phyloP scores from a whole-genome alignment of 75 land plant species.

The Isoetes taiwanensis region DNA sequence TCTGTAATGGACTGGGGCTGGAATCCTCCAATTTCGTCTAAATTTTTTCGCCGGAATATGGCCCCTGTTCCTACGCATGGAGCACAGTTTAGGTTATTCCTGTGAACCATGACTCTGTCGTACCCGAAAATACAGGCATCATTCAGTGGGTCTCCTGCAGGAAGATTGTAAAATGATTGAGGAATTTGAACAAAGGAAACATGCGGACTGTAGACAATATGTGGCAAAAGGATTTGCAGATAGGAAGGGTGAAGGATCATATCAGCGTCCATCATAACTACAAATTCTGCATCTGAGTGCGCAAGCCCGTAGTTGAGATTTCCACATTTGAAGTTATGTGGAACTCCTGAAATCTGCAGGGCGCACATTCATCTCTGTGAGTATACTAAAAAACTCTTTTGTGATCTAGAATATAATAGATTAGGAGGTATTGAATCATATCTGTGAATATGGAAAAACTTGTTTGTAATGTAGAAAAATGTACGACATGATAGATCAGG shows the following conservation, averaged over 20 bases:
- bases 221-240: conserved; percentile 11
- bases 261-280: conserved; percentile 30
- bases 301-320: conserved; percentile 22
- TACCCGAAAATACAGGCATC: conserved; percentile 19
- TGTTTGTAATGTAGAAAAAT: not conserved
- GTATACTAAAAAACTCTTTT: not conserved
- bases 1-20: conserved; percentile 29
- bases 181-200: conserved; percentile 23
- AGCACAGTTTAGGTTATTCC: conserved; percentile 12
- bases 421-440: not conserved
- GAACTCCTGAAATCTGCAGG: conserved; percentile 12
- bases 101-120: conserved; percentile 12
- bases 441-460: not conserved
- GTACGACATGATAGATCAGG: not conserved
- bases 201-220: conserved; percentile 13
- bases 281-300: conserved; percentile 14
- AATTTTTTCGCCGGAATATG: conserved; percentile 14
- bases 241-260: conserved; percentile 24
- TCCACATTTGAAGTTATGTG: conserved; percentile 22
- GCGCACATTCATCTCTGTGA: not conserved
- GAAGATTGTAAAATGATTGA: conserved; percentile 25
- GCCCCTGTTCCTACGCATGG: conserved; percentile 18
- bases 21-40: conserved; percentile 26
- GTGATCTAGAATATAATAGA: not conserved
- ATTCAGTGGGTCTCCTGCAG: conserved; percentile 20